Evolutionary conservation across 306 rosid species (phyloP), one percentile per base, ranked within the genome.

Genomic region (Vigna trinervia): DNA sequence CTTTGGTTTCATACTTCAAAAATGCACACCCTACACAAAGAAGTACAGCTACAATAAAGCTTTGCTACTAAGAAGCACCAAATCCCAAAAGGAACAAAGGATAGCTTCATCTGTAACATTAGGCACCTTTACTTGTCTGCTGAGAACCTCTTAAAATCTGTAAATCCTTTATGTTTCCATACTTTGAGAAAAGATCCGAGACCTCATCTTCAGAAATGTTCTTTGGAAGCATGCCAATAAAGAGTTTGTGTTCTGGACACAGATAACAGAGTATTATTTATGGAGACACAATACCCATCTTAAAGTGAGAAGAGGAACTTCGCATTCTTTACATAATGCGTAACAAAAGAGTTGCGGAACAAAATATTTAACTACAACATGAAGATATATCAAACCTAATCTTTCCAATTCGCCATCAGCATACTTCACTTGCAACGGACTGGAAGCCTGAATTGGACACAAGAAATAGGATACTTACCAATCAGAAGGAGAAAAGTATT

Each of bases 371-470:
- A 83, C 50, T 26, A 34, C 36, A 52, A 84, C 47, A 72, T 39
- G 78, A 22, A 80, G 79, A 70, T 79, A 65, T 75, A 85, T 71
- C 78, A 79, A 75, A 93, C 98, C 98, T 84, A 93, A 76, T 82
- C 96, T 90, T 86, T 93, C 98, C 90, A 93, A 82, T 82, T 93
- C 98, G 75, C 98, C 96, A 82, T 93, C 98, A 1, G 98, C 98
- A 83, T 93, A 91, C 89, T 91, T 93, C 86, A 93, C 98, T 93
- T 93, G 98, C 90, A 93, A 89, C 4, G 98, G 98, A 81, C 94
- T 93, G 77, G 96, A 86, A 72, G 98, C 98, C 98, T 93, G 89
- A 65, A 85, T 86, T 57, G 77, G 65, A 82, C 79, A 85, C 52
- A 61, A 79, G 84, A 63, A 78, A 82, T 17, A 71, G 74, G 81